These are phyloP conservation scores for Cicer bijugum DNA, from an alignment of 306 rosid species.

Conservation along the genomic window DNA sequence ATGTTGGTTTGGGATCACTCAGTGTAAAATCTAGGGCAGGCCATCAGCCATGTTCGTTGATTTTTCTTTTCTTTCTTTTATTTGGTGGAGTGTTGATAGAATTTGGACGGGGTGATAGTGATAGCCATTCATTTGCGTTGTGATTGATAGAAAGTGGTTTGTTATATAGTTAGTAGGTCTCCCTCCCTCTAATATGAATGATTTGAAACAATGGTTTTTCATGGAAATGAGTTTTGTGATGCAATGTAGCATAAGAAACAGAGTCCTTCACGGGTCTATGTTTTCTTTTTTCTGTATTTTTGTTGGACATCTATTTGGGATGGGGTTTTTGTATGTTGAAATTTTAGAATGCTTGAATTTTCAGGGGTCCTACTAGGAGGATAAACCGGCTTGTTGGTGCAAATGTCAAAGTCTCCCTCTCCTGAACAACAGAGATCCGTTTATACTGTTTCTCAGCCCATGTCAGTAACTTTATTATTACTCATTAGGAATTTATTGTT, in stretches of 20 bases:
- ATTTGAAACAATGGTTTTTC: neutral
- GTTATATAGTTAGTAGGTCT: neutral
- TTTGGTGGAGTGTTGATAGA: neutral
- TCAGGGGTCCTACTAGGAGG: slow-evolving; percentile 57
- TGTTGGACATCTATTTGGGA: slow-evolving; percentile 21
- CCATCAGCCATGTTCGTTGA: neutral
- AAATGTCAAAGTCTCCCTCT: slow-evolving; percentile 82
- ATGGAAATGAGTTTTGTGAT: slow-evolving; percentile 20
- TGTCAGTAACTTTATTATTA: slow-evolving; percentile 51
- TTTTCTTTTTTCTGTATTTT: neutral
- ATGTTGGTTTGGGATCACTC: slow-evolving; percentile 17
- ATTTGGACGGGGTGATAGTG: slow-evolving; percentile 3
- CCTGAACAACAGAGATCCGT: slow-evolving; percentile 47
- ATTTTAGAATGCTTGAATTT: slow-evolving; percentile 42
- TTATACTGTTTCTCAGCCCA: slow-evolving; percentile 52
- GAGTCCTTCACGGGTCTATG: slow-evolving; percentile 22
- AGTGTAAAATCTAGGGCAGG: neutral
- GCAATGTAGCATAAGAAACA: neutral
- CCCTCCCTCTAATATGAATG: neutral
- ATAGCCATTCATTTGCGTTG: slow-evolving; percentile 3
- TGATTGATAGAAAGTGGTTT: slow-evolving; percentile 25
- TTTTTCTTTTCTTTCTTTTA: neutral
- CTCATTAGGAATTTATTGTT: slow-evolving; percentile 29
- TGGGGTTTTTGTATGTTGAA: slow-evolving; percentile 25
- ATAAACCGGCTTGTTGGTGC: slow-evolving; percentile 54